A percentile compares a stretch with the other conserved stretches of the same genome.
phyloP scores from a whole-genome alignment of 345 rosid genomes.

The Turritis glabra region DNA sequence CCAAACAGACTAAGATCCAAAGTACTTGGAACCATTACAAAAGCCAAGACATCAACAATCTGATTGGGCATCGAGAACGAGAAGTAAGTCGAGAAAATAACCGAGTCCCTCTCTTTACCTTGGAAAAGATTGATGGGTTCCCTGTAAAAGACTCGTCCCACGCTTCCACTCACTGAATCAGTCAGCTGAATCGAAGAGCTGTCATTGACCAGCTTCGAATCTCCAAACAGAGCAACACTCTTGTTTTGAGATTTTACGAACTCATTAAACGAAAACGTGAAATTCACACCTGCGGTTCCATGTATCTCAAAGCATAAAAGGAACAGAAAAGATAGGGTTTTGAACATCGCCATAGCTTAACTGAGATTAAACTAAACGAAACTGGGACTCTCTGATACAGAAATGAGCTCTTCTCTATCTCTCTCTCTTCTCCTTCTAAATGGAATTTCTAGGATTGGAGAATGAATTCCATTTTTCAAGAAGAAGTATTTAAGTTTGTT shows the following conservation, averaged over 20 bases:
- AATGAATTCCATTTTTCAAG: conserved; percentile 10
- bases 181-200: conserved; percentile 64
- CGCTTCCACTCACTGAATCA: conserved; percentile 42
- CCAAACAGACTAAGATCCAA: conserved; percentile 44
- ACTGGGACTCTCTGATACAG: conserved; percentile 40
- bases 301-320: conserved; percentile 41
- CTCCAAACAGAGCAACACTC: conserved; percentile 58
- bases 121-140: conserved; percentile 66
- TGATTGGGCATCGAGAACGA: conserved; percentile 57
- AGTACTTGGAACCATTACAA: conserved; percentile 61
- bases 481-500: not conserved
- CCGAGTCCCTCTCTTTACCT: conserved; percentile 53
- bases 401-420: conserved; percentile 1
- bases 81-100: conserved; percentile 68
- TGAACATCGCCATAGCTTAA: conserved; percentile 27
- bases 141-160: conserved; percentile 62
- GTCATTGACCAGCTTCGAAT: conserved; percentile 52
- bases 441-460: conserved; percentile 9
- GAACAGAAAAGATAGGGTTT: conserved; percentile 36
- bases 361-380: conserved; percentile 10
- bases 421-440: conserved; percentile 15
- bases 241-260: conserved; percentile 51
- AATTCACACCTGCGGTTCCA: conserved; percentile 36
- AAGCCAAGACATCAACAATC: conserved; percentile 49
- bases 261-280: conserved; percentile 50